Evolutionary conservation across 2,329 filamentous ascomycete genomes (phyloP).

Genomic region (Diaporthe citrichinensis): DNA sequence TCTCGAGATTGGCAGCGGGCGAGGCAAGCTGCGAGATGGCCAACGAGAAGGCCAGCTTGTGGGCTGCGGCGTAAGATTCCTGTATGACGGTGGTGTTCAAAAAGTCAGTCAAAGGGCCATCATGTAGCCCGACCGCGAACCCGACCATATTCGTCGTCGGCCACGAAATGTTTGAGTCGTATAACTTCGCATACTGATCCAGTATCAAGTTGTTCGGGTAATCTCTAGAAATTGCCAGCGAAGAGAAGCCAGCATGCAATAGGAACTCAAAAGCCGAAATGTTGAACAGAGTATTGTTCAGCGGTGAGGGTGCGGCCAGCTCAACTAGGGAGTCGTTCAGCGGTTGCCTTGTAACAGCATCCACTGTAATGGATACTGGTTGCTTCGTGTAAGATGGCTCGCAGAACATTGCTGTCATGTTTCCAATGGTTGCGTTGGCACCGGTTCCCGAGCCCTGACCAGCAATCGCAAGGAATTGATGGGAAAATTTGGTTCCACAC

Average conservation of each 20-base stretch:
- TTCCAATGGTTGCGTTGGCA: background rate
- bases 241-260: constrained; percentile 47
- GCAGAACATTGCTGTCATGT: constrained; percentile 58
- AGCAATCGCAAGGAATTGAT: constrained; percentile 56
- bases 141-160: constrained; percentile 53
- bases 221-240: constrained; percentile 42
- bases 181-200: constrained; percentile 46
- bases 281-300: constrained; percentile 52
- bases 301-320: constrained; percentile 18
- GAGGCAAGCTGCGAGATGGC: constrained; percentile 44
- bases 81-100: constrained; percentile 17
- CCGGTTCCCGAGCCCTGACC: constrained; percentile 34
- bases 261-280: constrained; percentile 53
- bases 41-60: constrained; percentile 51
- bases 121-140: constrained; percentile 48
- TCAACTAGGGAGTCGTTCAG: constrained; percentile 31
- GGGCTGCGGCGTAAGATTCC: constrained; percentile 45
- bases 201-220: constrained; percentile 45
- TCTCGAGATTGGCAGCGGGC: background rate
- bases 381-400: constrained; percentile 62
- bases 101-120: constrained; percentile 45
- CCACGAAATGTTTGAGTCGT: constrained; percentile 14
- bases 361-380: constrained; percentile 56
- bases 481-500: constrained; percentile 51
- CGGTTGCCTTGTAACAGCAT: constrained; percentile 36